A percentile compares a stretch with the other conserved stretches of the same genome.
These are phyloP conservation scores for Blastobotrys chiropterorum DNA, from an alignment of 805 yeast genomes.

Conservation along the genomic window DNA sequence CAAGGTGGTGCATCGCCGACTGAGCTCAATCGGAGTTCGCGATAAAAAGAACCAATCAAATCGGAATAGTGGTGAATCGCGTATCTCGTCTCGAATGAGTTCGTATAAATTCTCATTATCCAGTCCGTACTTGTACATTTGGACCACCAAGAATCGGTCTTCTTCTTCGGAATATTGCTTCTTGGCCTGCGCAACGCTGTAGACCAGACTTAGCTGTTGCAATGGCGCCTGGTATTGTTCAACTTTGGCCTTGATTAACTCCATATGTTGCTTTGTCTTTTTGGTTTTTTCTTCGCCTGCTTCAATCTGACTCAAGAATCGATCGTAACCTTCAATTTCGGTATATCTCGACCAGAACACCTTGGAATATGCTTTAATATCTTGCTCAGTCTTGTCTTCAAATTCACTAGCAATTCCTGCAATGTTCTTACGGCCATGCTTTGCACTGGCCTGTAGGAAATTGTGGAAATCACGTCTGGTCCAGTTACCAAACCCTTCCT, in stretches of 20 bases:
- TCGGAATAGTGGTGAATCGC: constrained; percentile 69
- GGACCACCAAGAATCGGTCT: constrained; percentile 79
- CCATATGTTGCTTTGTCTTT: constrained; percentile 63
- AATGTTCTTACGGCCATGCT: constrained; percentile 74
- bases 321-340: constrained; percentile 84
- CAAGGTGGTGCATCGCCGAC: constrained; percentile 76
- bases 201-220: constrained; percentile 64
- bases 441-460: constrained; percentile 65
- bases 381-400: constrained; percentile 74
- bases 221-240: constrained; percentile 68
- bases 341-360: constrained; percentile 76
- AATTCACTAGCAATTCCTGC: constrained; percentile 69
- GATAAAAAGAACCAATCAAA: constrained; percentile 85
- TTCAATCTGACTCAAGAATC: constrained; percentile 73
- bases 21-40: constrained; percentile 68
- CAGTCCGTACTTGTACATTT: constrained; percentile 72
- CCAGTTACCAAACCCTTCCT: constrained; percentile 77
- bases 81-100: constrained; percentile 63
- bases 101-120: constrained; percentile 78
- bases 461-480: constrained; percentile 81
- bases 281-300: constrained; percentile 80
- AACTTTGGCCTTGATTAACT: constrained; percentile 69
- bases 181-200: constrained; percentile 66
- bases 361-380: constrained; percentile 67
- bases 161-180: constrained; percentile 81